A percentile compares a stretch with the other conserved stretches of the same genome.
These are phyloP conservation scores for Pestalotiopsis sp. DNA, from an alignment of 2,329 filamentous ascomycete genomes.

Conservation along the genomic window DNA sequence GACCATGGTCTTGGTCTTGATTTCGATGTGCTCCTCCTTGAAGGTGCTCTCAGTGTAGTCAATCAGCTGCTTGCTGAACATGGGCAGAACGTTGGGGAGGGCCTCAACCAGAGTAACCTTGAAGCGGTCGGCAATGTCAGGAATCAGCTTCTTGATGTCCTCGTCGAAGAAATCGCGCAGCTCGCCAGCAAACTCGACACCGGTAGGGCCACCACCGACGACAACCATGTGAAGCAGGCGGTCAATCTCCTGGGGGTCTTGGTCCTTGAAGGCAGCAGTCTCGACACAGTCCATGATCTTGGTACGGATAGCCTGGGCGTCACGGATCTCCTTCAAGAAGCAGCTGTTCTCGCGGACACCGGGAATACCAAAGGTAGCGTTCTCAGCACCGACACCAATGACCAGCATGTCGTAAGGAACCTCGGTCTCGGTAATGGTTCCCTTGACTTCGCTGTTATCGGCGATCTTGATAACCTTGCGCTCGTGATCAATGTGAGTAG, in stretches of 20 bases:
- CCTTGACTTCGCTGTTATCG: constrained; percentile 92
- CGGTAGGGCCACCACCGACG: constrained; percentile 88
- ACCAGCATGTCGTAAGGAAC: constrained; percentile 98
- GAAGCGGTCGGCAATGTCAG: constrained; percentile 92
- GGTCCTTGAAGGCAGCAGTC: constrained; percentile 97
- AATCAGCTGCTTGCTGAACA: constrained; percentile 98
- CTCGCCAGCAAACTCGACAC: constrained; percentile 97
- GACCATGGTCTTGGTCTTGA: constrained; percentile 98
- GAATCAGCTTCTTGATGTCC: constrained; percentile 97
- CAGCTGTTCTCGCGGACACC: constrained; percentile 94
- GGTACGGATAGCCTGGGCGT: constrained; percentile 95
- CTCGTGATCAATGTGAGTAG: constrained; percentile 90
- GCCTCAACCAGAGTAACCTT: constrained; percentile 97
- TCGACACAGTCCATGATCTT: constrained; percentile 99
- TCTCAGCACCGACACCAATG: constrained; percentile 94
- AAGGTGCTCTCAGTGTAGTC: constrained; percentile 99
- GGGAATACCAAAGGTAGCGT: constrained; percentile 96
- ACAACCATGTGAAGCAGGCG: constrained; percentile 98
- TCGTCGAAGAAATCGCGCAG: constrained; percentile 98
- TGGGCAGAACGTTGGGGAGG: constrained; percentile 91
- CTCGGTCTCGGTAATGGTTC: constrained; percentile 77
- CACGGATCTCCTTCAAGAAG: constrained; percentile 97
- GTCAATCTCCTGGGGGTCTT: constrained; percentile 82
- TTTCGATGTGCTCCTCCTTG: constrained; percentile 97
- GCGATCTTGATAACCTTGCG: constrained; percentile 86